Conservation (phyloP, 2,329 filamentous ascomycete genomes). For the Colletotrichum scovillei region DNA sequence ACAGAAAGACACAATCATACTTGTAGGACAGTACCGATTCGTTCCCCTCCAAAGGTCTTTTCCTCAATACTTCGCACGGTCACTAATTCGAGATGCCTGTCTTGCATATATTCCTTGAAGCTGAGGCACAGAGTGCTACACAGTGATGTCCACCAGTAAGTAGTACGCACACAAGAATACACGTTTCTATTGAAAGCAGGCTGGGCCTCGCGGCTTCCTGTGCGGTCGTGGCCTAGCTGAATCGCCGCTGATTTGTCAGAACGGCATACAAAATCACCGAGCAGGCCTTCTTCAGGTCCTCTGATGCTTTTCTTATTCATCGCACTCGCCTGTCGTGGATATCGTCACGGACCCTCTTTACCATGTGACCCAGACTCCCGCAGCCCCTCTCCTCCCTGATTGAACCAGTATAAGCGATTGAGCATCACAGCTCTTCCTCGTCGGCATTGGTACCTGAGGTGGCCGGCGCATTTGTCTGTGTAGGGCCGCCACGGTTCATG, state of each 20-base stretch:
- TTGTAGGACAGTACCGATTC: not conserved
- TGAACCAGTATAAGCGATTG: not conserved
- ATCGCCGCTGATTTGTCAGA: not conserved
- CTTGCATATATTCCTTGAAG: too few species aligned
- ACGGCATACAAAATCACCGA: not conserved
- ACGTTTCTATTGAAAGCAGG: not conserved
- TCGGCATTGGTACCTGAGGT: conserved; percentile 4
- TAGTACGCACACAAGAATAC: too few species aligned
- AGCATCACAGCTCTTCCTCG: conserved; percentile 30
- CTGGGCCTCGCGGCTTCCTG: not conserved
- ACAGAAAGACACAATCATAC: not conserved
- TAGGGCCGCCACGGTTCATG: not conserved
- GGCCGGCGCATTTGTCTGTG: not conserved
- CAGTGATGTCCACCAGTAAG: too few species aligned
- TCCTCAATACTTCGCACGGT: not conserved
- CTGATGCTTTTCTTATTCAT: not conserved
- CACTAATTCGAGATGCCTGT: too few species aligned
- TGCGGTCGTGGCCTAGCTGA: not conserved
- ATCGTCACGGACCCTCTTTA: not conserved
- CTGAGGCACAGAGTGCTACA: too few species aligned
- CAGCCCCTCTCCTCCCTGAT: not conserved
- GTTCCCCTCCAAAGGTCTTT: too few species aligned
- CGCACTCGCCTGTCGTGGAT: not conserved
- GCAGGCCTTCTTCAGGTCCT: not conserved
- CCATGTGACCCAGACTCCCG: not conserved